These are phyloP conservation scores for Globisporangium perplexum DNA, from an alignment of 352 stramenopile species.

Conservation along the genomic window DNA sequence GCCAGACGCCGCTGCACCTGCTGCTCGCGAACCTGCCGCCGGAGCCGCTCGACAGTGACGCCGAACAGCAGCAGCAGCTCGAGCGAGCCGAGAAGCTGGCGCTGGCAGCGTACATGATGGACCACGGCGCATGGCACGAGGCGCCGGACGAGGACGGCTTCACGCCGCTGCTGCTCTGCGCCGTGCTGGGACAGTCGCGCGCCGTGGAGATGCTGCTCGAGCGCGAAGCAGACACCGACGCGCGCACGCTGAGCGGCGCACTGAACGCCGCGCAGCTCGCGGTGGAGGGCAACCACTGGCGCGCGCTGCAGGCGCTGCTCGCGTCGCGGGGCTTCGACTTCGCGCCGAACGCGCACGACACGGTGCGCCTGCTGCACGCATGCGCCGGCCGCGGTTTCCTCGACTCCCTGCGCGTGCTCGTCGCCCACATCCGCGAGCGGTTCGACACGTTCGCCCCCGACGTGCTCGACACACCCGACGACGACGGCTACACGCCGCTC, in stretches of 20 bases:
- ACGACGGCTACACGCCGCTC: constrained; percentile 73
- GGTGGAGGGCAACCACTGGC: constrained; percentile 52
- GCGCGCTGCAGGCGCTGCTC: constrained; percentile 43
- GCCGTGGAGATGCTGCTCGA: constrained; percentile 68
- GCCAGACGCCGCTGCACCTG: constrained; percentile 65
- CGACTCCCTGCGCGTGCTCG: constrained; percentile 43
- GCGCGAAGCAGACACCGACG: constrained; percentile 49
- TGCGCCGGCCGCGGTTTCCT: constrained; percentile 52
- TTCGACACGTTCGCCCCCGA: constrained; percentile 13
- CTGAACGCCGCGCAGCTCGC: constrained; percentile 52
- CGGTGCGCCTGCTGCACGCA: constrained; percentile 50
- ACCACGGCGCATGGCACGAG: constrained; percentile 81
- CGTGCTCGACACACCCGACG: constrained; percentile 45
- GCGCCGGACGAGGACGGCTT: constrained; percentile 50
- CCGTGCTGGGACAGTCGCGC: constrained; percentile 51
- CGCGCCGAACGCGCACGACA: constrained; percentile 26
- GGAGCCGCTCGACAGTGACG: constrained; percentile 1
- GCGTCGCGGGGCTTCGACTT: constrained; percentile 44
- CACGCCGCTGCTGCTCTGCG: constrained; percentile 57
- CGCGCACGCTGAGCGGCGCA: constrained; percentile 19
- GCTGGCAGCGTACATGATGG: constrained; percentile 78
- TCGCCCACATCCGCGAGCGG: constrained; percentile 38
- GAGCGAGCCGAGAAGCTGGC: constrained; percentile 35
- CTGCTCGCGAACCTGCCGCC: constrained; percentile 55
- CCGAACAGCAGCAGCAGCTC: constrained; percentile 7